These are phyloP conservation scores for Orbilia quercus DNA, from an alignment of 2,329 filamentous ascomycete genomes.

Conservation along the genomic window DNA sequence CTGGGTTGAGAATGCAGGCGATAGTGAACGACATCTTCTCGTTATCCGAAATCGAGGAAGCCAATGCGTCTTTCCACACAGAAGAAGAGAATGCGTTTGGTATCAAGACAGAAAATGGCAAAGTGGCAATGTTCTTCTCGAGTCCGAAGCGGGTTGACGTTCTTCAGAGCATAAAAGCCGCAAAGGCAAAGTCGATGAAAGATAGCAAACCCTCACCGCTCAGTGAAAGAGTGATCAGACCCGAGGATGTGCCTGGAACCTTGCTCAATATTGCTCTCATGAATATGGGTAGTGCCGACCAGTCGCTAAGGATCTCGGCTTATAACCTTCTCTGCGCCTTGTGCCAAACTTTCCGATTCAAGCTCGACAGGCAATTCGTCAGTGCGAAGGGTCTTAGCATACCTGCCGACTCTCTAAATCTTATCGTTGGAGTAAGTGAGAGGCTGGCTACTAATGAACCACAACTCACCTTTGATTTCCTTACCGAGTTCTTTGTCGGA, in stretches of 20 bases:
- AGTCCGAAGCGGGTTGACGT: slow-evolving; percentile 74
- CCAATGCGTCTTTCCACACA: slow-evolving; percentile 71
- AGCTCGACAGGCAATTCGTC: slow-evolving; percentile 71
- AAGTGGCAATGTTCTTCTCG: slow-evolving; percentile 78
- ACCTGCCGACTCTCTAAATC: slow-evolving; percentile 72
- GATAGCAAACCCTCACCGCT: slow-evolving; percentile 72
- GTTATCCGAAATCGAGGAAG: slow-evolving; percentile 75
- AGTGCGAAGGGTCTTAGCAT: slow-evolving; percentile 72
- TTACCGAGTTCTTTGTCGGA: slow-evolving; percentile 78
- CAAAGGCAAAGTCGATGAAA: slow-evolving; percentile 74
- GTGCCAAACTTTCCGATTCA: slow-evolving; percentile 76
- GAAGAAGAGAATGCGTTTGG: slow-evolving; percentile 77
- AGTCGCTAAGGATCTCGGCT: slow-evolving; percentile 71
- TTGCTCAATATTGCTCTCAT: slow-evolving; percentile 75
- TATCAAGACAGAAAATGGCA: slow-evolving; percentile 75
- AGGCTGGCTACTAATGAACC: slow-evolving; percentile 73
- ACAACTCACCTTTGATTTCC: slow-evolving; percentile 75
- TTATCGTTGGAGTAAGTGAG: slow-evolving; percentile 74
- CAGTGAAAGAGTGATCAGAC: slow-evolving; percentile 74
- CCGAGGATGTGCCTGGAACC: slow-evolving; percentile 77
- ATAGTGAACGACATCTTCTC: slow-evolving; percentile 78
- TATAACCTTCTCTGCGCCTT: slow-evolving; percentile 76
- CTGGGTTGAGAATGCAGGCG: slow-evolving; percentile 71
- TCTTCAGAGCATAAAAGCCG: slow-evolving; percentile 72
- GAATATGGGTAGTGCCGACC: slow-evolving; percentile 73